Conservation (phyloP, 495 filamentous ascomycete genomes). For the Penicillium longicatenatum region DNA sequence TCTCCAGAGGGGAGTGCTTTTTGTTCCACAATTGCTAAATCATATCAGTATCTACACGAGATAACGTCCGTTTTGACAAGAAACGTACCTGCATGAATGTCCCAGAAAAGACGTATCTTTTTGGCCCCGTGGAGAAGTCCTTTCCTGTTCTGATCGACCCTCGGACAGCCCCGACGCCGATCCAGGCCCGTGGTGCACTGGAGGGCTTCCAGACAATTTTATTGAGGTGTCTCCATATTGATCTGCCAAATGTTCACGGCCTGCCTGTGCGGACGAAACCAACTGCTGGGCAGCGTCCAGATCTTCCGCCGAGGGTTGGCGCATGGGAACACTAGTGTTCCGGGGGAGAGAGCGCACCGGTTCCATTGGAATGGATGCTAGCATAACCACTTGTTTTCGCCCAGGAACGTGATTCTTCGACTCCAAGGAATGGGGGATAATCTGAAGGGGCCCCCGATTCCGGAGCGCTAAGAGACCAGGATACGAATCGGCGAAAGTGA, state of each 20-base stretch:
- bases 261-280: conserved; percentile 47
- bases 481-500: conserved; percentile 25
- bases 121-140: conserved; percentile 35
- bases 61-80: background rate
- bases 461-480: conserved; percentile 10
- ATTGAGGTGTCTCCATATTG: conserved; percentile 25
- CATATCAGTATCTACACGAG: conserved; percentile 4
- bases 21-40: conserved; percentile 89
- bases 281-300: conserved; percentile 50
- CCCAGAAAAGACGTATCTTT: conserved; percentile 49
- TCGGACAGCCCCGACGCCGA: conserved; percentile 13
- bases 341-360: conserved; percentile 40
- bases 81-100: conserved; percentile 57
- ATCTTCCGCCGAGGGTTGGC: conserved; percentile 49
- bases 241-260: conserved; percentile 41
- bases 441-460: conserved; percentile 7
- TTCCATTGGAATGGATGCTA: conserved; percentile 47
- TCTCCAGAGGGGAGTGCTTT: conserved; percentile 91
- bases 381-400: conserved; percentile 33
- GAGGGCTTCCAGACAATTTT: conserved; percentile 17
- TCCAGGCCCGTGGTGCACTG: conserved; percentile 10
- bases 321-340: conserved; percentile 34
- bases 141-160: conserved; percentile 16
- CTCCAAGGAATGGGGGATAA: background rate
- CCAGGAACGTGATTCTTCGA: background rate